Percentiles rank a stretch among this genome's conserved stretches.
Evolutionary conservation across 2,329 filamentous ascomycete genomes (phyloP).

Genomic region (Fusarium verticillioides): DNA sequence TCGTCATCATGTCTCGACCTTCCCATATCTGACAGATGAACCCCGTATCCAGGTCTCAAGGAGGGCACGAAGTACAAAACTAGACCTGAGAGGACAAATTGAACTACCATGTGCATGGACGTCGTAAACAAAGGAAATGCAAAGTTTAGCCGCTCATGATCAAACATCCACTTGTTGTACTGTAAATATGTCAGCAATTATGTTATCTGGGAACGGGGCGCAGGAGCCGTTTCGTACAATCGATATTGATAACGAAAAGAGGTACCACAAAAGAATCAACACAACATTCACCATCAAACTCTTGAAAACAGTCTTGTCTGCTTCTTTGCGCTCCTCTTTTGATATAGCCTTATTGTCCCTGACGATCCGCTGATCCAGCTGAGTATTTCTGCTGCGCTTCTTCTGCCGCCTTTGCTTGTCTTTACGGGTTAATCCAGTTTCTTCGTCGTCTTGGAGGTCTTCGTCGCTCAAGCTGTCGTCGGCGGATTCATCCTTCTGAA

Average conservation of each 20-base stretch:
- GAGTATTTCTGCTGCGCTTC: constrained; percentile 73
- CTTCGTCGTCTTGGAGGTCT: constrained; percentile 85
- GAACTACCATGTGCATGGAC: constrained; percentile 93
- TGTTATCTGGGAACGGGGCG: not conserved
- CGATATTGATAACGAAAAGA: constrained; percentile 93
- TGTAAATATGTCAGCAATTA: constrained; percentile 51
- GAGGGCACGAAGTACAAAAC: constrained; percentile 87
- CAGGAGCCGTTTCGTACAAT: constrained; percentile 68
- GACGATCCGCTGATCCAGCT: constrained; percentile 76
- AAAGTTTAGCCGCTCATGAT: constrained; percentile 84
- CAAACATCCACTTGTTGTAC: constrained; percentile 99
- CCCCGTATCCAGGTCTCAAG: constrained; percentile 72
- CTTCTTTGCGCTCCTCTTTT: constrained; percentile 78
- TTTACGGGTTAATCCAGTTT: constrained; percentile 82
- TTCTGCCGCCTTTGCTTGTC: constrained; percentile 76
- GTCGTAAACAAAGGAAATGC: constrained; percentile 96
- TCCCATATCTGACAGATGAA: constrained; percentile 59
- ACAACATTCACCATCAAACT: constrained; percentile 77
- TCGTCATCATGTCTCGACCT: constrained; percentile 64
- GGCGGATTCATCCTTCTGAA: constrained; percentile 49
- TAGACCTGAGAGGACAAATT: constrained; percentile 81
- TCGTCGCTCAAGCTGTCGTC: constrained; percentile 75
- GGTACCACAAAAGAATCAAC: constrained; percentile 88
- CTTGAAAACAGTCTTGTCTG: constrained; percentile 77
- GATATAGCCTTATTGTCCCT: constrained; percentile 66